Conservation (phyloP, 805 yeast genomes). For the Saccharomyces cerevisiae region DNA sequence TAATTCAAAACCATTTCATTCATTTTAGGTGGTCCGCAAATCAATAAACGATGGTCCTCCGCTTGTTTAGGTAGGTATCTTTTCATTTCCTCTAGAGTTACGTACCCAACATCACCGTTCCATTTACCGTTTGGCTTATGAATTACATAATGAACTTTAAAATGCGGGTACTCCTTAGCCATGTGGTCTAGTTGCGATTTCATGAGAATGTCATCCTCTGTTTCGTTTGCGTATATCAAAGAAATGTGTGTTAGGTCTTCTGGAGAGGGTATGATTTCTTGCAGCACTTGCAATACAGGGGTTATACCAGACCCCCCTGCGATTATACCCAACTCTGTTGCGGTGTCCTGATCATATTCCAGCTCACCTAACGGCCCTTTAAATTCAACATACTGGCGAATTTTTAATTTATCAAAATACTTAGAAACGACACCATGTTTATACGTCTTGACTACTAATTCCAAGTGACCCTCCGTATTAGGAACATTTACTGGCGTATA, state of each 20-base stretch:
- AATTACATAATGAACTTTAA: slow-evolving; percentile 54
- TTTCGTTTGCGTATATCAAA: slow-evolving; percentile 64
- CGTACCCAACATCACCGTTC: slow-evolving; percentile 54
- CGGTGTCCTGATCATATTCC: slow-evolving; percentile 48
- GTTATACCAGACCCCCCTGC: slow-evolving; percentile 91
- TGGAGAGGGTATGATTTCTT: slow-evolving; percentile 60
- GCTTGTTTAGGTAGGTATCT: slow-evolving; percentile 45
- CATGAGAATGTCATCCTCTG: slow-evolving; percentile 67
- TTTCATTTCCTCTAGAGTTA: slow-evolving; percentile 51
- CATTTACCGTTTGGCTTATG: slow-evolving; percentile 43
- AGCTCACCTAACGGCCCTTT: slow-evolving; percentile 77
- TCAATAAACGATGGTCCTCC: slow-evolving; percentile 44
- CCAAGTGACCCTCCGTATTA: slow-evolving; percentile 65
- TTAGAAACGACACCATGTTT: slow-evolving; percentile 62
- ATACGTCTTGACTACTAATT: slow-evolving; percentile 68
- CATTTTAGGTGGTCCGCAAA: slow-evolving; percentile 74
- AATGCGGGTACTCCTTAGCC: slow-evolving; percentile 51
- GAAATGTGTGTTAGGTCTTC: slow-evolving; percentile 54
- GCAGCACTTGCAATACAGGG: slow-evolving; percentile 76
- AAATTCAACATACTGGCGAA: slow-evolving; percentile 60
- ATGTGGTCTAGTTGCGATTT: slow-evolving; percentile 67
- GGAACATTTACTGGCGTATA: slow-evolving; percentile 71
- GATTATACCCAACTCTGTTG: slow-evolving; percentile 55
- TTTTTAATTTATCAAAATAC: slow-evolving; percentile 52
- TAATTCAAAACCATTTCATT: slow-evolving; percentile 42